Evolutionary conservation across 805 yeast genomes (phyloP).

Genomic region (Kurtzmaniella cleridarum): DNA sequence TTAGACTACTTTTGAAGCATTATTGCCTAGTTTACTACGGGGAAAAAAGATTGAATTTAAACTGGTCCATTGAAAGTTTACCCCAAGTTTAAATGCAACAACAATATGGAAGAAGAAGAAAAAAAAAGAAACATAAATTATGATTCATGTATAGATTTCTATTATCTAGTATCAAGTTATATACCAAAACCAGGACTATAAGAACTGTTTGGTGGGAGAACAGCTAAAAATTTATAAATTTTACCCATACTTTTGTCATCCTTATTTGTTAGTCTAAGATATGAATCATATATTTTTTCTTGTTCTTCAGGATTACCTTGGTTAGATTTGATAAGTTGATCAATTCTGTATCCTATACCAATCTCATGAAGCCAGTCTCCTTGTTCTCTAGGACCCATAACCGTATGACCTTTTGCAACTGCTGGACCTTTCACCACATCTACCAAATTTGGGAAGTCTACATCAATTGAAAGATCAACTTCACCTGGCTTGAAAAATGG

Average conservation of each 20-base stretch:
- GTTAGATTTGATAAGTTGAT: conserved; percentile 46
- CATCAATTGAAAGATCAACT: conserved; percentile 79
- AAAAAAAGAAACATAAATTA: background rate
- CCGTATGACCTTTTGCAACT: conserved; percentile 16
- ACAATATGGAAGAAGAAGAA: background rate
- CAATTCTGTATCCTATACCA: conserved; percentile 70
- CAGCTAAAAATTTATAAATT: conserved; percentile 65
- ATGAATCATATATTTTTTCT: conserved; percentile 51
- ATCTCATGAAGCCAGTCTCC: conserved; percentile 73
- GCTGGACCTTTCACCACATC: conserved; percentile 20
- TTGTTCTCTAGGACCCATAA: conserved; percentile 62
- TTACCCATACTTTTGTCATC: conserved; percentile 68
- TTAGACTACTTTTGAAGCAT: conserved; percentile 55
- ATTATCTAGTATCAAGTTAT: background rate
- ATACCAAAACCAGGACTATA: conserved; percentile 51
- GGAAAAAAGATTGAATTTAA: background rate
- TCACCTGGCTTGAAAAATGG: conserved; percentile 75
- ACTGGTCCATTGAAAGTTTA: background rate
- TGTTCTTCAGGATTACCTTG: conserved; percentile 37
- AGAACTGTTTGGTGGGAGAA: conserved; percentile 42
- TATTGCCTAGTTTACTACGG: conserved; percentile 44
- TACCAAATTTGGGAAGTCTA: conserved; percentile 63
- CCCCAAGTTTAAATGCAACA: background rate
- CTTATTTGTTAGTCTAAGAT: conserved; percentile 57
- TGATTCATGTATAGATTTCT: background rate